Conservation (phyloP, 1,284 basidiomycete species). For the Malassezia cuniculi region DNA sequence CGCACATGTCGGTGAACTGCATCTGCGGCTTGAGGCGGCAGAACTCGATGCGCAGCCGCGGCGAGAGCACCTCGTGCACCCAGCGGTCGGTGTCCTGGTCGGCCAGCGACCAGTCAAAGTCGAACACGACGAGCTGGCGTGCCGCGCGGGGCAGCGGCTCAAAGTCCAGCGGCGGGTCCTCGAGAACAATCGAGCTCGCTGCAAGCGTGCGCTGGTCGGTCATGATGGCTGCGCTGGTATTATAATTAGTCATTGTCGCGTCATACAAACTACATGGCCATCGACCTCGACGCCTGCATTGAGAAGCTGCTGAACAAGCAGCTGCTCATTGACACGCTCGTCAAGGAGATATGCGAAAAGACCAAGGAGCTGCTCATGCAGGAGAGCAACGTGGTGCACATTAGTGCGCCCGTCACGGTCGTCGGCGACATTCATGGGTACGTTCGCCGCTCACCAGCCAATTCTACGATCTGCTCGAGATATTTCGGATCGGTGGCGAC, state of each 20-base stretch:
- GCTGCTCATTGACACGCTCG: slow-evolving; percentile 38
- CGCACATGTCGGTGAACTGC: slow-evolving; percentile 73
- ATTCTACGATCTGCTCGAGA: slow-evolving; percentile 98
- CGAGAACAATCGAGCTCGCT: slow-evolving; percentile 11
- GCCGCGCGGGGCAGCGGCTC: slow-evolving; percentile 21
- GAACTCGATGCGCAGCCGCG: slow-evolving; percentile 70
- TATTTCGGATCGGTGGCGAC: slow-evolving; percentile 94
- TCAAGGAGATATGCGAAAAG: slow-evolving; percentile 45
- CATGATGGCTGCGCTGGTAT: too few species aligned
- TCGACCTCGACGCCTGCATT: slow-evolving; percentile 44
- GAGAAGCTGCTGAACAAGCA: slow-evolving; percentile 42
- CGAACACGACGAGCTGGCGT: slow-evolving; percentile 73
- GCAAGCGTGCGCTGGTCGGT: slow-evolving; percentile 4
- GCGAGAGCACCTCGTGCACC: slow-evolving; percentile 81
- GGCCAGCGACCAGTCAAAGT: slow-evolving; percentile 83
- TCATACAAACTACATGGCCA: slow-evolving; percentile 25
- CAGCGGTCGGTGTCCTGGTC: slow-evolving; percentile 97
- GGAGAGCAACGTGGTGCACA: slow-evolving; percentile 96
- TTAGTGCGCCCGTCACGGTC: slow-evolving; percentile 93
- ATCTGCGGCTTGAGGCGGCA: slow-evolving; percentile 54
- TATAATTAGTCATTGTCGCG: too few species aligned
- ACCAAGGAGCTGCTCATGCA: slow-evolving; percentile 69
- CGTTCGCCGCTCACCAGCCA: slow-evolving; percentile 54
- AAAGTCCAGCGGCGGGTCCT: slow-evolving; percentile 13
- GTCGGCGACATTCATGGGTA: slow-evolving; percentile 98